phyloP scores from a whole-genome alignment of 1,284 basidiomycete genomes.

The Pholiota adiposa region DNA sequence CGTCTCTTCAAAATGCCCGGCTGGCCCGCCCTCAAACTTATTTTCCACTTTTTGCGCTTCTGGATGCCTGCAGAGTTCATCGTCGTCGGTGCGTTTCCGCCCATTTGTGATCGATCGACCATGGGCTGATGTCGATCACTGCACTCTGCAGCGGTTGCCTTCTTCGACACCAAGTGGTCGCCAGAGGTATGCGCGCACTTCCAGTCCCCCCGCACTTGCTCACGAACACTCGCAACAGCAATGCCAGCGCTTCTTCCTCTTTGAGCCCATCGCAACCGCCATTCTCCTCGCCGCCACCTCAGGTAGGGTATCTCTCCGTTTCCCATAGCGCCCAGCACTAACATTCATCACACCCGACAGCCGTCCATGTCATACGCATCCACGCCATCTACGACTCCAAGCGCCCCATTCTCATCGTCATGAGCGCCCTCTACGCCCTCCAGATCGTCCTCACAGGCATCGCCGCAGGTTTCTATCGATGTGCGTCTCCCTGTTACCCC shows the following conservation, averaged over 20 bases:
- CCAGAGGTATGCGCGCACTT: constrained; percentile 45
- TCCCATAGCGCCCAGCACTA: neutral
- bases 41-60: constrained; percentile 73
- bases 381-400: constrained; percentile 75
- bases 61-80: constrained; percentile 81
- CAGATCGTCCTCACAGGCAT: constrained; percentile 73
- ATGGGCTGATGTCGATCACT: neutral
- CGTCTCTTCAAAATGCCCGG: constrained; percentile 65
- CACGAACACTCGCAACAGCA: constrained; percentile 9
- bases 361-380: constrained; percentile 74
- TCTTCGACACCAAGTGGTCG: constrained; percentile 75
- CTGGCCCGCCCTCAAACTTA: constrained; percentile 77
- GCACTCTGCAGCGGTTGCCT: constrained; percentile 70
- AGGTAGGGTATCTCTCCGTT: constrained; percentile 38
- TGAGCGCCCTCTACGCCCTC: constrained; percentile 62
- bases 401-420: constrained; percentile 52
- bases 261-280: constrained; percentile 83
- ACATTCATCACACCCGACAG: constrained; percentile 38
- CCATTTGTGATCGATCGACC: neutral
- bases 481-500: constrained; percentile 37
- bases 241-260: constrained; percentile 57
- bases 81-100: constrained; percentile 60
- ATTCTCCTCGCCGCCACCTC: constrained; percentile 74
- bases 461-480: constrained; percentile 75
- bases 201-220: constrained; percentile 5